Conservation (phyloP, 2,329 filamentous ascomycete species). For the Chaetoscypha palmicola region DNA sequence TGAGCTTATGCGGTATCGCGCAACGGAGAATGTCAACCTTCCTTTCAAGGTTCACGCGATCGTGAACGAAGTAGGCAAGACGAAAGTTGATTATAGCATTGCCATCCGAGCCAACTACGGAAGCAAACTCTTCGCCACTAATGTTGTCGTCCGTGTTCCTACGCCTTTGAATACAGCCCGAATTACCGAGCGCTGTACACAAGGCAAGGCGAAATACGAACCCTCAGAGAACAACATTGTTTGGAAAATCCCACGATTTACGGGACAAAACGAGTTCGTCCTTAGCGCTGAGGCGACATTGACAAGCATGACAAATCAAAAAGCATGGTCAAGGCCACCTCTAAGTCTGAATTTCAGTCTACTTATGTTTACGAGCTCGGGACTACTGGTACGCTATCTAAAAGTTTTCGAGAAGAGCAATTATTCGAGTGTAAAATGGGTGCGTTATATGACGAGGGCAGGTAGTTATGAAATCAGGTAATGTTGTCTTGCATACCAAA, state of each 20-base stretch:
- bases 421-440: slow-evolving; percentile 98
- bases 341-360: slow-evolving; percentile 87
- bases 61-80: slow-evolving; percentile 93
- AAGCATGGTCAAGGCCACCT: slow-evolving; percentile 91
- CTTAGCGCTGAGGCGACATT: slow-evolving; percentile 88
- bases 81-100: slow-evolving; percentile 97
- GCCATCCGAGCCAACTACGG: slow-evolving; percentile 96
- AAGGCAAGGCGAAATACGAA: slow-evolving; percentile 98
- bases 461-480: slow-evolving; percentile 96
- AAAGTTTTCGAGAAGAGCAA: slow-evolving; percentile 99
- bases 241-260: slow-evolving; percentile 98
- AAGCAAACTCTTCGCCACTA: slow-evolving; percentile 92
- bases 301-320: slow-evolving; percentile 96
- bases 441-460: slow-evolving; percentile 95
- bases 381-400: slow-evolving; percentile 83
- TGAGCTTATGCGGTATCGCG: slow-evolving; percentile 96
- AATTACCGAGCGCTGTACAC: slow-evolving; percentile 85
- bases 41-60: slow-evolving; percentile 99
- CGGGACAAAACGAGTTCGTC: slow-evolving; percentile 94
- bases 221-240: slow-evolving; percentile 96
- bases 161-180: slow-evolving; percentile 94
- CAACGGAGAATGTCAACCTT: slow-evolving; percentile 96
- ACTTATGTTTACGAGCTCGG: slow-evolving; percentile 97
- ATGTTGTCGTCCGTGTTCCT: slow-evolving; percentile 88
- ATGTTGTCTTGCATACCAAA: slow-evolving; percentile 8